Percentiles rank a stretch among this genome's conserved stretches.
These are phyloP conservation scores for Hypomontagnella monticulosa DNA, from an alignment of 495 filamentous ascomycete genomes.

Conservation along the genomic window DNA sequence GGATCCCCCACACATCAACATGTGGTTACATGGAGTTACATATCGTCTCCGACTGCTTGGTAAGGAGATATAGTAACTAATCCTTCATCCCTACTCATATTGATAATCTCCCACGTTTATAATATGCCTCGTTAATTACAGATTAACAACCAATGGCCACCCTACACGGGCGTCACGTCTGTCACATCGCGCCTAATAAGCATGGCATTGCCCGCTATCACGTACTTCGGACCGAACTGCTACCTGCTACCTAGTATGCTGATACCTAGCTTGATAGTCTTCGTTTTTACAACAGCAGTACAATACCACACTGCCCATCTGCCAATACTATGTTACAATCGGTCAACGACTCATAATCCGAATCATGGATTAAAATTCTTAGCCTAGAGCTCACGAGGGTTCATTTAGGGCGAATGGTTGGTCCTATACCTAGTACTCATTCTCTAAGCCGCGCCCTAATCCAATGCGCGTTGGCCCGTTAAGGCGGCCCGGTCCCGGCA, in stretches of 20 bases:
- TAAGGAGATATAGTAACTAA: too few species aligned
- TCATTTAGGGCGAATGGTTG: too few species aligned
- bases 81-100: constrained; percentile 1
- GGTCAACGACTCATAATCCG: not conserved
- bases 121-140: constrained; percentile 23
- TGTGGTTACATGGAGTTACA: not conserved
- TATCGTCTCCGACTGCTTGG: too few species aligned
- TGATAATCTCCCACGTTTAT: constrained; percentile 1
- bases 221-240: constrained; percentile 29
- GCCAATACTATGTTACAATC: constrained; percentile 3
- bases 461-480: constrained; percentile 42
- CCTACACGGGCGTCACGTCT: constrained; percentile 10
- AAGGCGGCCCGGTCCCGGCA: constrained; percentile 40
- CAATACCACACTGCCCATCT: constrained; percentile 1
- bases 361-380: not conserved
- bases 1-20: constrained; percentile 32
- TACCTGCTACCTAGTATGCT: not conserved
- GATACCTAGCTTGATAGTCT: not conserved
- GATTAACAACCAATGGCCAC: constrained; percentile 33
- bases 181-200: constrained; percentile 29
- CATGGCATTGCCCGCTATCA: constrained; percentile 23
- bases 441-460: constrained; percentile 29
- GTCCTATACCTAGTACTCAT: constrained; percentile 11
- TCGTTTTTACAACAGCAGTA: not conserved
- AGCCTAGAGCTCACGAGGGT: constrained; percentile 1